Base-by-base conservation (phyloP, 192 early-diverging fungal genomes). In the Paraglomus brasilianum region DNA sequence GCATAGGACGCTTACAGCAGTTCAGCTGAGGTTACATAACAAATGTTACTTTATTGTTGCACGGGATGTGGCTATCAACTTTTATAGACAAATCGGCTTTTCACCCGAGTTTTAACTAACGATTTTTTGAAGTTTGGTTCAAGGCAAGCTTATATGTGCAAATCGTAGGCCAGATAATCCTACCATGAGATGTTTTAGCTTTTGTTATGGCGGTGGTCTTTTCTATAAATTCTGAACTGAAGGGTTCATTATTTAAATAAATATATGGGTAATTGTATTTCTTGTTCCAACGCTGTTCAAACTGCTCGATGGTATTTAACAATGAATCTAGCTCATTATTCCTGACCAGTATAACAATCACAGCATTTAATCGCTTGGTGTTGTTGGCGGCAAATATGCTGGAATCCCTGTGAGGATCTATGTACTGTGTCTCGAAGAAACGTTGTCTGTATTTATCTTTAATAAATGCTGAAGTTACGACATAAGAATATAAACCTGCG, bases 231-330 rank as follows among this genome's bases (percentile, higher is more conserved):
- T 86, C 79, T 24, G 89, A 80, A 22, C 86, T 81, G 69, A 94
- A 93, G 7, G 83, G 85, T 55, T 81, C 78, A 50, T 94, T 82
- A 82, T 94, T 95, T 42, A 95, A 78, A 70, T 93, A 90, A 5
- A 95, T 82, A 71, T 93, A 95, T 0, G 92, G 91, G 69, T 95
- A 95, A 69, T 86, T 71, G 77, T 89, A 88, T 11, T 79, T 76
- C 50, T 71, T 76, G 72, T 94, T 94, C 74, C 93, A 91, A 45
- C 85, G 82, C 38, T 82, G 74, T 72, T 94, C 90, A 22, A 94
- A 84, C 71, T 89, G 80, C 5, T 73, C 72, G 75, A 94, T 84
- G 5, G 91, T 76, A 49, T 80, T 81, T 19, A 81, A 77, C 60
- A 92, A 78, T 11, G 78, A 78, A 48, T 88, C 76, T 62, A 91